Percentiles rank a stretch among this genome's conserved stretches.
phyloP scores from a whole-genome alignment of 2,329 filamentous ascomycete species.

The Coniella lustricola region DNA sequence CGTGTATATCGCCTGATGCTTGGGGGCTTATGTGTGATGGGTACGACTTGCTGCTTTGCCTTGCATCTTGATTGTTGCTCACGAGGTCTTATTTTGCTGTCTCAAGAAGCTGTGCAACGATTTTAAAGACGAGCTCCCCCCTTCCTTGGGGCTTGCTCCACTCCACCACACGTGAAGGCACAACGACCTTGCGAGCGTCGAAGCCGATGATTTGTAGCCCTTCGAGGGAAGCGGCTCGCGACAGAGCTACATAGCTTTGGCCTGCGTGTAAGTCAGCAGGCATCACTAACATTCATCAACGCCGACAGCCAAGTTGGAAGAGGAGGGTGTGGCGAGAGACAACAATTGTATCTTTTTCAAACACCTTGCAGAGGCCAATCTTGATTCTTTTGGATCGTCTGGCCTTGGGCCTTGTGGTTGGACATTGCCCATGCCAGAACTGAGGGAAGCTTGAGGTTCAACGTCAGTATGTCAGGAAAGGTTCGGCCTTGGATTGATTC shows the following conservation, averaged over 20 bases:
- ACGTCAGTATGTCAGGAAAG: no score
- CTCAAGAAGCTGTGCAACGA: background rate
- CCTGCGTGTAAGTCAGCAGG: background rate
- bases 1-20: no score
- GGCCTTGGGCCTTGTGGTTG: conserved; percentile 16
- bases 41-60: no score
- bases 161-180: conserved; percentile 9
- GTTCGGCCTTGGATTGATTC: no score
- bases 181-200: conserved; percentile 7
- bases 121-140: background rate
- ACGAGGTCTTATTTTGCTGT: no score
- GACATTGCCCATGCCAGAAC: conserved; percentile 14
- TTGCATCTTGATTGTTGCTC: no score
- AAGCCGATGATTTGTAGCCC: conserved; percentile 13
- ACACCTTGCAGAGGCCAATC: conserved; percentile 10
- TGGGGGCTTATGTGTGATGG: no score
- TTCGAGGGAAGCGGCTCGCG: conserved; percentile 9
- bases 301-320: no score
- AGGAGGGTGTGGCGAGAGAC: no score
- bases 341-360: conserved; percentile 8
- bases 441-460: conserved; percentile 1
- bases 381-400: conserved; percentile 14
- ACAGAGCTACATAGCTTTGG: conserved; percentile 13
- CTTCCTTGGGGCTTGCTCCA: background rate
- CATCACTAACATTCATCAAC: no score